These are phyloP conservation scores for Cordyceps fumosorosea DNA, from an alignment of 2,329 filamentous ascomycete species.

Conservation along the genomic window DNA sequence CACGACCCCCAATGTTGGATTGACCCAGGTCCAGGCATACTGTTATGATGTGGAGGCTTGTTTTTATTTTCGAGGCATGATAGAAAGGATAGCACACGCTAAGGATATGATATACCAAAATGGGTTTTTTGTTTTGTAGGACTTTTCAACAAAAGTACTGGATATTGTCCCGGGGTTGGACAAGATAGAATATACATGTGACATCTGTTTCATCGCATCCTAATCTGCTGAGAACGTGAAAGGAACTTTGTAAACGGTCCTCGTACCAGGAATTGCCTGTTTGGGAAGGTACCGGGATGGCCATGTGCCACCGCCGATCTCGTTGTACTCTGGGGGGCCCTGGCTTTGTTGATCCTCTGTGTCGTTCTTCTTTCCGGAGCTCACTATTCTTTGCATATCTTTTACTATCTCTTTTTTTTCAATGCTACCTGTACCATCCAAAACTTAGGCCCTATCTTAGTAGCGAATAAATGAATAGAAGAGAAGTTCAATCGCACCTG, in stretches of 20 bases:
- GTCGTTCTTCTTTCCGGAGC: no score
- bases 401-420: no score
- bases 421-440: no score
- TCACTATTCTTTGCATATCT: no score
- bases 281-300: not conserved
- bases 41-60: not conserved
- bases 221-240: no score
- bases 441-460: no score
- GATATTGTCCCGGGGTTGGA: not conserved
- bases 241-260: not conserved
- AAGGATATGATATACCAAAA: constrained; percentile 1
- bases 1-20: constrained; percentile 6
- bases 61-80: not conserved
- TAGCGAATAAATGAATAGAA: no score
- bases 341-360: no score
- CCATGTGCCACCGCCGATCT: not conserved
- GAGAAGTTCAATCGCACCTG: no score
- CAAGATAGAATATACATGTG: not conserved
- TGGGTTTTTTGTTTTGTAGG: not conserved
- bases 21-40: not conserved
- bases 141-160: not conserved
- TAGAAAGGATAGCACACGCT: constrained; percentile 10
- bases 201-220: not conserved
- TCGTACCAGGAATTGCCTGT: not conserved
- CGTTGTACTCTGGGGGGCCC: not conserved